Conservation (phyloP, 2,329 filamentous ascomycete genomes). For the Periconia sp. region DNA sequence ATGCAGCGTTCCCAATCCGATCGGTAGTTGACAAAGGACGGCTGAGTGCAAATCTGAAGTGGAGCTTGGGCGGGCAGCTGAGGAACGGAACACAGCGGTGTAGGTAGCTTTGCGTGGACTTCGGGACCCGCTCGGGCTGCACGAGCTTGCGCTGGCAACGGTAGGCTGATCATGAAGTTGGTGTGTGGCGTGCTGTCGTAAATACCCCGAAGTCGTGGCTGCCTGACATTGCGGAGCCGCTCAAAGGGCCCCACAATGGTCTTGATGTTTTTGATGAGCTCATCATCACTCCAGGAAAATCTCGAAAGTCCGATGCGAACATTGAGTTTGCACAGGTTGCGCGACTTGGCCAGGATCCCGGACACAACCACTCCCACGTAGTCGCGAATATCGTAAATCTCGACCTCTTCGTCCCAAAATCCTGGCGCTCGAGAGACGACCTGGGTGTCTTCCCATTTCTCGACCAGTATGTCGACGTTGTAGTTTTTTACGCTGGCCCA, state of each 20-base stretch:
- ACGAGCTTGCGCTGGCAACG: slow-evolving; percentile 2
- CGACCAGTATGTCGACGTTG: slow-evolving; percentile 32
- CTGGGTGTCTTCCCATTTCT: slow-evolving; percentile 19
- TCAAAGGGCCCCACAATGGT: slow-evolving; percentile 32
- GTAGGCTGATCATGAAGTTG: slow-evolving; percentile 19
- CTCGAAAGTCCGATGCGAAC: slow-evolving; percentile 29
- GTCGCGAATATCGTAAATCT: slow-evolving; percentile 41
- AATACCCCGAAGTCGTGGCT: slow-evolving; percentile 27
- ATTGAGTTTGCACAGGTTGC: slow-evolving; percentile 30
- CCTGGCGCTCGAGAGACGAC: not conserved
- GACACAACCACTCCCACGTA: slow-evolving; percentile 34
- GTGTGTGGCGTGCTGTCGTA: slow-evolving; percentile 19
- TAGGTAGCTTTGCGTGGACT: not conserved
- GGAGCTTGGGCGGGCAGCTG: slow-evolving; percentile 15
- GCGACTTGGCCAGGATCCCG: slow-evolving; percentile 31
- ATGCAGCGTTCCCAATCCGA: slow-evolving; percentile 23
- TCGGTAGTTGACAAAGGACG: slow-evolving; percentile 24
- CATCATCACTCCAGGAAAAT: slow-evolving; percentile 24
- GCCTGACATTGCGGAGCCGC: slow-evolving; percentile 31
- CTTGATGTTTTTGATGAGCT: slow-evolving; percentile 26
- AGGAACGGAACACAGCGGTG: slow-evolving; percentile 29
- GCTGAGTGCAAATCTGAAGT: slow-evolving; percentile 15
- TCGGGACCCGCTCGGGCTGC: not conserved
- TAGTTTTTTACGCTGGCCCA: slow-evolving; percentile 37
- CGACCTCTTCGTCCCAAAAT: slow-evolving; percentile 38